These are phyloP conservation scores for Chalciporus piperatoides DNA, from an alignment of 1,284 basidiomycete genomes.

Conservation along the genomic window DNA sequence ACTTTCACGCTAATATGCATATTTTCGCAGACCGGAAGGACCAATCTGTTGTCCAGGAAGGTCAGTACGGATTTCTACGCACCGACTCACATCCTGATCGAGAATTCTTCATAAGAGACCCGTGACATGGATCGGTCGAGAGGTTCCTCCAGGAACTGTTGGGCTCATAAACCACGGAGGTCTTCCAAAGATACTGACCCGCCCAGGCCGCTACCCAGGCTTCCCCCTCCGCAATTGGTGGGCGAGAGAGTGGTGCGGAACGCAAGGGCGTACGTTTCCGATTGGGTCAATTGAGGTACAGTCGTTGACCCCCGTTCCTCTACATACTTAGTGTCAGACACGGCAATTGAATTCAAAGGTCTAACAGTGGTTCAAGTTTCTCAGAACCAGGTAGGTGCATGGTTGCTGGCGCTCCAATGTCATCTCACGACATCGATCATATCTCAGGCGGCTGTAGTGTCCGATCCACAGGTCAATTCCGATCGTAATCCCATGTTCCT, in stretches of 20 bases:
- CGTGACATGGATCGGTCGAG: conserved; percentile 64
- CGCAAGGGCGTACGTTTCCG: conserved; percentile 54
- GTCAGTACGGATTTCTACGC: conserved; percentile 17
- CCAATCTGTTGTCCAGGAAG: conserved; percentile 50
- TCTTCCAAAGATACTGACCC: conserved; percentile 64
- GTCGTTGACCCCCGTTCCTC: background rate
- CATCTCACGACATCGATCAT: conserved; percentile 6
- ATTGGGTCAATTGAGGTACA: conserved; percentile 2
- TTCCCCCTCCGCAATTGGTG: conserved; percentile 79
- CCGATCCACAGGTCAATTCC: conserved; percentile 56
- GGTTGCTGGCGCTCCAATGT: background rate
- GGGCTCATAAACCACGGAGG: conserved; percentile 78
- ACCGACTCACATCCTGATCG: conserved; percentile 2
- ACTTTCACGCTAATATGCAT: conserved; percentile 1
- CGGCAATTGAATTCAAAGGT: conserved; percentile 73
- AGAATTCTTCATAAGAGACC: conserved; percentile 40
- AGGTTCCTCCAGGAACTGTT: conserved; percentile 61
- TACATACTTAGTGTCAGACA: conserved; percentile 60
- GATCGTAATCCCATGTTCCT: background rate
- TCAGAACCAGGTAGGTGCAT: conserved; percentile 54
- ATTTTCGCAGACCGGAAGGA: conserved; percentile 47
- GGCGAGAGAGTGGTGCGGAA: conserved; percentile 66
- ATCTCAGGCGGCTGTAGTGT: conserved; percentile 64
- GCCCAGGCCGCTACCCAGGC: conserved; percentile 70
- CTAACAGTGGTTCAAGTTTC: conserved; percentile 77